phyloP scores from a whole-genome alignment of 2,329 filamentous ascomycete genomes.

The Aureobasidium musti region DNA sequence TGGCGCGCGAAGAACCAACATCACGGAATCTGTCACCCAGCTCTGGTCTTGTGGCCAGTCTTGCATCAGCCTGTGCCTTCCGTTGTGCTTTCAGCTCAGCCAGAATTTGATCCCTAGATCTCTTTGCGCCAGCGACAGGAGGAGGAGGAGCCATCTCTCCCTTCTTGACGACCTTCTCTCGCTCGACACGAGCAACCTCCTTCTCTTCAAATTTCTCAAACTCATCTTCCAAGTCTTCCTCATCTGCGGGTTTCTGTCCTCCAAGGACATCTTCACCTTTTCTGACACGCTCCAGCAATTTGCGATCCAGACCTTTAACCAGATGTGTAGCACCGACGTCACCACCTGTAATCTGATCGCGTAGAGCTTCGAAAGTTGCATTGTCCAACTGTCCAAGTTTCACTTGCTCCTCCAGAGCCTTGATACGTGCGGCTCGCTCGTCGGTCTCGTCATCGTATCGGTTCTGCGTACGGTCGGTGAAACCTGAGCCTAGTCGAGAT shows the following conservation, averaged over 20 bases:
- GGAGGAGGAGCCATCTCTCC: conserved; percentile 51
- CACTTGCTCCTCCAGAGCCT: conserved; percentile 76
- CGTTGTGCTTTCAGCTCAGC: conserved; percentile 60
- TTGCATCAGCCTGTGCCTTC: conserved; percentile 48
- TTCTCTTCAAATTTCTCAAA: conserved; percentile 61
- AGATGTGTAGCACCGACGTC: conserved; percentile 79
- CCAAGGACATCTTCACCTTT: conserved; percentile 62
- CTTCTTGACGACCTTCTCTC: conserved; percentile 57
- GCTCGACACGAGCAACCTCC: conserved; percentile 67
- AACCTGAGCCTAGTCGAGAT: conserved; percentile 74
- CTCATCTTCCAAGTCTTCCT: conserved; percentile 47
- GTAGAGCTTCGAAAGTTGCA: conserved; percentile 72
- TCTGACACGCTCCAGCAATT: conserved; percentile 68
- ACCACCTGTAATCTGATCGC: conserved; percentile 77
- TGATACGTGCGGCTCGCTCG: conserved; percentile 66
- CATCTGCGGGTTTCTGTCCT: conserved; percentile 40
- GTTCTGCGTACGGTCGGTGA: conserved; percentile 75
- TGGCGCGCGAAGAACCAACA: conserved; percentile 41
- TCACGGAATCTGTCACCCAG: conserved; percentile 60
- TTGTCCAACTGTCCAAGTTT: conserved; percentile 83
- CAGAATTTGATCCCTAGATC: conserved; percentile 61
- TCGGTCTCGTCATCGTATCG: conserved; percentile 57
- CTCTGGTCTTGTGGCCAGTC: conserved; percentile 50
- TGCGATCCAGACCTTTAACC: conserved; percentile 88
- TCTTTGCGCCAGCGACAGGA: conserved; percentile 51